Conservation (phyloP, 192 early-diverging fungal species). For the Obelidium mucronatum region DNA sequence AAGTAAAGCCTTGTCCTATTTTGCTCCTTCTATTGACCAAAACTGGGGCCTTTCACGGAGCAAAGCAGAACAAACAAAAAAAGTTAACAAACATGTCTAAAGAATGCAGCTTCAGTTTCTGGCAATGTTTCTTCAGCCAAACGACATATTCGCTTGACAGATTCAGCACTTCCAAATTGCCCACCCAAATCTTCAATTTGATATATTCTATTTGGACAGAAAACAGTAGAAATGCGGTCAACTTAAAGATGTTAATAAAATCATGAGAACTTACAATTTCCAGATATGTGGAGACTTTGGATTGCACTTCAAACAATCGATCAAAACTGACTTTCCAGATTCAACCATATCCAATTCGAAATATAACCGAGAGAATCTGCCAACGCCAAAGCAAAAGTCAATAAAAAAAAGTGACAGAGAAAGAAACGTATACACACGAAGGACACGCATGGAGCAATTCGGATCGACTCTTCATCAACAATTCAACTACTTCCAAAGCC, state of each 20-base stretch:
- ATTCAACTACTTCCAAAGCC: background rate
- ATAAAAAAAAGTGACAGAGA: background rate
- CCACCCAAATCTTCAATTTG: constrained; percentile 12
- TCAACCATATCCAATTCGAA: constrained; percentile 20
- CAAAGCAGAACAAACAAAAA: background rate
- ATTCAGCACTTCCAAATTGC: constrained; percentile 10
- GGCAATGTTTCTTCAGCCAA: background rate
- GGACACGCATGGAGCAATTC: constrained; percentile 6
- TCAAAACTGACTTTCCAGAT: background rate
- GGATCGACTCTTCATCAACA: constrained; percentile 4
- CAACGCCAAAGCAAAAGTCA: background rate
- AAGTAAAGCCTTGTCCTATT: background rate
- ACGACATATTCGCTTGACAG: background rate
- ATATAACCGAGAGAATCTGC: constrained; percentile 11
- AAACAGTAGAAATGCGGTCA: background rate
- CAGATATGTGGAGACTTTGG: constrained; percentile 1
- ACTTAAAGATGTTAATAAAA: too few species aligned
- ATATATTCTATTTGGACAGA: background rate
- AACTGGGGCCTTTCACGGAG: background rate
- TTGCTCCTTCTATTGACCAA: background rate
- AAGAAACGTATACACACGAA: background rate
- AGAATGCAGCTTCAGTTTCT: background rate
- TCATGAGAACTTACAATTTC: background rate
- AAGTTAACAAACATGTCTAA: background rate
- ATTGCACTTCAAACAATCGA: background rate